Evolutionary conservation across 1,284 basidiomycete genomes (phyloP).

Genomic region (Tylopilus sp.): DNA sequence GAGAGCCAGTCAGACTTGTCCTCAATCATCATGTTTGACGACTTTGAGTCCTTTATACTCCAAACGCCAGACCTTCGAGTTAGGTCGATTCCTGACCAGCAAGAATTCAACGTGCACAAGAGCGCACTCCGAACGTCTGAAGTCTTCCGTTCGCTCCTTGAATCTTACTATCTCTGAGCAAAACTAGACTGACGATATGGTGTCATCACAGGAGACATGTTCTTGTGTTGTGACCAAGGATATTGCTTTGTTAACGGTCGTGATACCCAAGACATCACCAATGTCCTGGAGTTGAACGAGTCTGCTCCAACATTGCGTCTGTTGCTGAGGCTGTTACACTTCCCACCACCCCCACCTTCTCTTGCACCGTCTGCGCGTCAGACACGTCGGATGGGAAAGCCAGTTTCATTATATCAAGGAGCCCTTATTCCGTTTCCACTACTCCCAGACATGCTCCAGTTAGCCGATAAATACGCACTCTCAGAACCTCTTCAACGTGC

Average conservation of each 20-base stretch:
- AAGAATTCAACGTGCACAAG: constrained; percentile 56
- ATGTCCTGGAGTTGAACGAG: constrained; percentile 60
- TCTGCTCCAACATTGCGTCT: constrained; percentile 52
- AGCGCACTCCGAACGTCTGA: constrained; percentile 57
- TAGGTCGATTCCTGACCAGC: constrained; percentile 56
- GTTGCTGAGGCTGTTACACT: constrained; percentile 59
- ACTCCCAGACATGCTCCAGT: constrained; percentile 56
- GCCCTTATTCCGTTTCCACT: constrained; percentile 67
- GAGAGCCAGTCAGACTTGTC: neutral
- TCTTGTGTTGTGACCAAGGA: constrained; percentile 57
- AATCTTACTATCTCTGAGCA: constrained; percentile 11
- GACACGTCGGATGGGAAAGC: constrained; percentile 46
- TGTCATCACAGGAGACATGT: constrained; percentile 62
- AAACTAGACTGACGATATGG: constrained; percentile 21
- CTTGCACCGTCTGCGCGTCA: constrained; percentile 33
- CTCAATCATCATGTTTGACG: constrained; percentile 23
- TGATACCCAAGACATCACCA: constrained; percentile 32
- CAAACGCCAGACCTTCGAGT: constrained; percentile 59
- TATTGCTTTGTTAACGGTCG: constrained; percentile 27
- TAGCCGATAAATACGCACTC: constrained; percentile 70
- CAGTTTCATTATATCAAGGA: constrained; percentile 35
- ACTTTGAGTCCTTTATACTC: constrained; percentile 47
- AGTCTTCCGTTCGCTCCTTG: constrained; percentile 59
- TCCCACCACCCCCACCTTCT: constrained; percentile 55
- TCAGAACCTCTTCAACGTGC: constrained; percentile 49